These are phyloP conservation scores for Chalciporus piperatus DNA, from an alignment of 768 basidiomycete species.

Conservation along the genomic window DNA sequence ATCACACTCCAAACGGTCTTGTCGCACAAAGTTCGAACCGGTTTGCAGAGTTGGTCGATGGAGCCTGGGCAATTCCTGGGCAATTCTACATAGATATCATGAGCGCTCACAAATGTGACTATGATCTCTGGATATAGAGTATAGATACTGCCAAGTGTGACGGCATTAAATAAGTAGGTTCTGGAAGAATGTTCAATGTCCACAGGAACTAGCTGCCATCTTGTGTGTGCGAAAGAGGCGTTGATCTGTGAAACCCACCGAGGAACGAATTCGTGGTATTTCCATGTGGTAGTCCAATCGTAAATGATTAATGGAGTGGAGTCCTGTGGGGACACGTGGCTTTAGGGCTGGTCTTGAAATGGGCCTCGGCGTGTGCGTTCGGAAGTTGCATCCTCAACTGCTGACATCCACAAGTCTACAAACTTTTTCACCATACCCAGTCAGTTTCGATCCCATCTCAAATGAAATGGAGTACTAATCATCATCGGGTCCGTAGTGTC, in stretches of 20 bases:
- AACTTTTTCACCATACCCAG: slow-evolving; percentile 10
- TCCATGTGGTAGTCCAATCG: no score
- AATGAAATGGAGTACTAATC: background rate
- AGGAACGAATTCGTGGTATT: background rate
- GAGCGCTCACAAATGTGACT: background rate
- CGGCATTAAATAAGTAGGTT: slow-evolving; percentile 14
- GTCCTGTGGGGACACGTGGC: slow-evolving; percentile 7
- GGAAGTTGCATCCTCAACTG: slow-evolving; percentile 1
- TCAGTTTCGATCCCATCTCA: slow-evolving; percentile 13
- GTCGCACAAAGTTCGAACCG: slow-evolving; percentile 10
- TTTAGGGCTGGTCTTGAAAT: slow-evolving; percentile 30
- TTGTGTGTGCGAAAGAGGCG: background rate
- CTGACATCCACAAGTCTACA: slow-evolving; percentile 1
- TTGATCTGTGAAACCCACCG: background rate
- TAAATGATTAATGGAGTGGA: no score
- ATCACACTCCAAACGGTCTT: slow-evolving; percentile 1
- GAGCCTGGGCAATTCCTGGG: background rate
- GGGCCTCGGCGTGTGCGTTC: background rate
- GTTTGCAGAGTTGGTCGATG: slow-evolving; percentile 3
- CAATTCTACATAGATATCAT: no score
- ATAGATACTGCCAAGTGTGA: slow-evolving; percentile 4
- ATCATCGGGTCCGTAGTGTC: slow-evolving; percentile 17
- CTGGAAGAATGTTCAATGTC: slow-evolving; percentile 9
- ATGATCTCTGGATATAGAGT: background rate
- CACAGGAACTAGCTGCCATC: slow-evolving; percentile 20